phyloP scores from a whole-genome alignment of 495 filamentous ascomycete genomes.

The Daldinia concentrica region DNA sequence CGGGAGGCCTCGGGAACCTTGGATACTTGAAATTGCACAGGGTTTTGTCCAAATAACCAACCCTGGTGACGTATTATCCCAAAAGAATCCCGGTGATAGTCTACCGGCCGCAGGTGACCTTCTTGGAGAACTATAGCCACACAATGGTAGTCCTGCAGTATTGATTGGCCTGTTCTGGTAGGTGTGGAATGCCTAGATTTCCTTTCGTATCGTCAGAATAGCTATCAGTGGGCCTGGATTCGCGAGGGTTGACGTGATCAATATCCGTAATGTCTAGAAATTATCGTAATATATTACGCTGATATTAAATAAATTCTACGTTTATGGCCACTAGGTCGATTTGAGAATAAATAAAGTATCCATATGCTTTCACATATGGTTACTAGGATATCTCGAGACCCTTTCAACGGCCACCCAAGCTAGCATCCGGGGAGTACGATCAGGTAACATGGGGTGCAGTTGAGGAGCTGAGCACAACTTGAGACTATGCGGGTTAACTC shows the following conservation, averaged over 20 bases:
- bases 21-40: conserved; percentile 2
- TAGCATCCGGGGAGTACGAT: neutral
- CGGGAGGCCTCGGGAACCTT: neutral
- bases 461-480: neutral
- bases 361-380: neutral
- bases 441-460: neutral
- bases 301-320: neutral
- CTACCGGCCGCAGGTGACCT: neutral
- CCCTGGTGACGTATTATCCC: neutral
- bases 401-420: neutral
- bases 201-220: neutral
- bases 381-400: neutral
- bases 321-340: neutral
- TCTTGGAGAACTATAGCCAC: neutral
- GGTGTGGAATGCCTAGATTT: neutral
- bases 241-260: neutral
- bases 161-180: neutral
- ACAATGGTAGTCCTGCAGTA: neutral
- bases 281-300: neutral
- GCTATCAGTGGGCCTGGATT: neutral
- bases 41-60: neutral
- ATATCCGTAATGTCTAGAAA: neutral
- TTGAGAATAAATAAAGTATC: neutral
- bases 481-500: conserved; percentile 4
- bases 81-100: neutral